Percentiles rank a stretch among this genome's conserved stretches.
phyloP scores from a whole-genome alignment of 2,329 filamentous ascomycete genomes.

The Trichoderma pleuroti region DNA sequence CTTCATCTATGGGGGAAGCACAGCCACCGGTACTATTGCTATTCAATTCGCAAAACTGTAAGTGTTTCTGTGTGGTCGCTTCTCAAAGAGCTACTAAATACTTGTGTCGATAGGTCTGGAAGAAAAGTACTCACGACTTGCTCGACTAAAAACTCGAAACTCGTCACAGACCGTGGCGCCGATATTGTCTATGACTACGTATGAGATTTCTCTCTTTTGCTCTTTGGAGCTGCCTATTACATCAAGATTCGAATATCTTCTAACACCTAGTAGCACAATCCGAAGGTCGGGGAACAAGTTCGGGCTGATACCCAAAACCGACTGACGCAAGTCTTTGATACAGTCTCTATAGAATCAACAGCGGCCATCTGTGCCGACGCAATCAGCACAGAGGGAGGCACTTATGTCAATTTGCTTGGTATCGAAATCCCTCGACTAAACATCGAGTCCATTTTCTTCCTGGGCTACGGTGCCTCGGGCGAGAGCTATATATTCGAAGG shows the following conservation, averaged over 20 bases:
- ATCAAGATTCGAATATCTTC: background rate
- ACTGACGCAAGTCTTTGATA: background rate
- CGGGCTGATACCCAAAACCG: background rate
- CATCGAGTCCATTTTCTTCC: background rate
- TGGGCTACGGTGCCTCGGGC: background rate
- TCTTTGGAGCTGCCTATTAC: fast-evolving
- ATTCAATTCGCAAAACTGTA: background rate
- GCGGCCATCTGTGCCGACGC: background rate
- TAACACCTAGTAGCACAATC: background rate
- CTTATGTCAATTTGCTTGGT: background rate
- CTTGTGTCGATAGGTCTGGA: background rate
- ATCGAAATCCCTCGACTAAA: background rate
- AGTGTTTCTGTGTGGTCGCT: background rate
- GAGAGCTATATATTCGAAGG: background rate
- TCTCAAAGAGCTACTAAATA: background rate
- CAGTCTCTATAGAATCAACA: background rate
- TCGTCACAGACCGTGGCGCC: background rate
- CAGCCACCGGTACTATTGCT: background rate
- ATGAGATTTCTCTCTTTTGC: background rate
- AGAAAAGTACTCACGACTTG: background rate
- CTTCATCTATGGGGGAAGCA: background rate
- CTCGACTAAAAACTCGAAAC: background rate
- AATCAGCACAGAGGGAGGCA: background rate
- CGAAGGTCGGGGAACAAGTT: background rate
- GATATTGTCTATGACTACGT: background rate